Evolutionary conservation across 2,329 filamentous ascomycete genomes (phyloP), one percentile per base, ranked within the genome.

Genomic region (Trichoderma sp.): DNA sequence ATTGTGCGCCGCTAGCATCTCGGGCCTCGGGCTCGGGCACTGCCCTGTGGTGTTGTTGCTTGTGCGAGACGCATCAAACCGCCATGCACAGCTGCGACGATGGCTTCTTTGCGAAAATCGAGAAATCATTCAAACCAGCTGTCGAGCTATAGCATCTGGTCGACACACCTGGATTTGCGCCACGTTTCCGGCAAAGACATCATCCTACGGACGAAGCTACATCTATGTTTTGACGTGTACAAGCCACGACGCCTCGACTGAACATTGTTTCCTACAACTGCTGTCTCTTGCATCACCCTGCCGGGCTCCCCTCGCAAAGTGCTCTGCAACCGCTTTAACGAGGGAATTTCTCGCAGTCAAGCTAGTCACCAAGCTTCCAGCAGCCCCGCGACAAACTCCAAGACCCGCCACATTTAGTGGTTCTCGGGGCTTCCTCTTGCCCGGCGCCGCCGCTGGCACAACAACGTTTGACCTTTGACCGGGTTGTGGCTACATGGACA

Each of bases 291-390:
- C n/a, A 33, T 37, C 47, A 53, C 21, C 53, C 37, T 66, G 40
- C n/a, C 55, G 16, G 37, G 27, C 19, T 43, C 6, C 33, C 49
- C 53, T 59, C 31, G 29, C 56, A 33, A 35, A 29, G 37, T 47
- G 19, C 57, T n/a, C 65, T 68, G 43, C 63, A 43, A 35, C 16
- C 8, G 40, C 53, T 33, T 55, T 29, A 61, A 31, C 68, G 63
- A 70, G 68, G 63, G 63, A 68, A 70, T 68, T 68, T 63, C 58
- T 63, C 35, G 47, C 56, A 43, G 31, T 29, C 49, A 53, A 31
- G 11, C 55, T 67, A 60, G 58, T 49, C 27, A 47, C 27, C 56
- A 43, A 43, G 67, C 35, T 56, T 55, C 24, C 37, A 60, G 58
- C 35, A 53, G 56, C 68, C 68, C 68, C 61, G 68, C 68, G 61